Base-by-base conservation (phyloP, 2,329 filamentous ascomycete genomes). In the Podosphaera aphanis region DNA sequence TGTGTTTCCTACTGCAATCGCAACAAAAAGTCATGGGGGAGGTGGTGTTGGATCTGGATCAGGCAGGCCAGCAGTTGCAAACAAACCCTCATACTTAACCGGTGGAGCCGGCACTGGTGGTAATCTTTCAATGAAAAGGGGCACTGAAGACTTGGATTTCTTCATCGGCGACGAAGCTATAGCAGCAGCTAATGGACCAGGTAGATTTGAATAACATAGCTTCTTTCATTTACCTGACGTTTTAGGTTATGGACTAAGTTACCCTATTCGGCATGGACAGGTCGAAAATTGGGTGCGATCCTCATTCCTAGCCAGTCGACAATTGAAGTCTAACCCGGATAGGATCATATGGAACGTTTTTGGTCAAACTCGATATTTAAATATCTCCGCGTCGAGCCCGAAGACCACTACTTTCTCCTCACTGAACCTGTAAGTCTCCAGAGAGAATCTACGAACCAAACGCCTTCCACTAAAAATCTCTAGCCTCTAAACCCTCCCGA, bases 281-380 rank as follows among this genome's bases (percentile, higher is more conserved):
- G 83, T 98, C 63, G 90, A 98, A 67, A 95, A 98, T 62, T 98
- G 90, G 90, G 83, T 90, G 68, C 47, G 25, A 31, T 7, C 11
- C 5, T 29, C 11, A 13, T 36, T 37, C 18, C 5, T 8, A 7
- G 10, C 5, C 18, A 10, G 33, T 27, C 35, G 7, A 10, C 21
- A 3, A 7, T 11, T n/a, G 27, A 27, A 51, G 50, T 46, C 55
- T 53, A 48, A 52, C 29, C 39, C 50, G 46, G 49, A 5, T 54
- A 90, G 83, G 90, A 98, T 65, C 83, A 94, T 59, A 98, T 98
- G 90, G 90, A 98, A 64, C 79, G 90, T 51, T 98, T 95, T 68
- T 98, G 90, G 90, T 95, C 92, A 54, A 95, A 95, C 68, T 98
- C 90, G 51, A 98, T 98, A 66, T 98, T 98, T 75, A 98, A 98